Percentiles rank a stretch among this genome's conserved stretches.
phyloP scores from a whole-genome alignment of 1,284 basidiomycete species.

The Lignosus rhinocerotis region DNA sequence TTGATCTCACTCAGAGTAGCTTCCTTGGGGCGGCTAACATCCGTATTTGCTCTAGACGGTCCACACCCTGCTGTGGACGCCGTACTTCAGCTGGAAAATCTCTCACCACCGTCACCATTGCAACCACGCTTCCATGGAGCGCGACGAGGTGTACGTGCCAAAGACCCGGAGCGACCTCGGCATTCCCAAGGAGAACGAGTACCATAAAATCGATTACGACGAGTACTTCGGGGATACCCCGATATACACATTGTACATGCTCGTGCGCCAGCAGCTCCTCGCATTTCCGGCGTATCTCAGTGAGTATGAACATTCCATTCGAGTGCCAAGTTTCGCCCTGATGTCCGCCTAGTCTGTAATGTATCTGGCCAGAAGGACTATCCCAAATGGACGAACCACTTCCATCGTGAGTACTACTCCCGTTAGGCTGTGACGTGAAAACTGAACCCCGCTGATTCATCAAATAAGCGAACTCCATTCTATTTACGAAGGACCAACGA shows the following conservation, averaged over 20 bases:
- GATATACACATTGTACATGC: slow-evolving; percentile 54
- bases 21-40: slow-evolving; percentile 1
- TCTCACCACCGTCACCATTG: slow-evolving; percentile 42
- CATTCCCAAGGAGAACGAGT: slow-evolving; percentile 40
- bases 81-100: slow-evolving; percentile 42
- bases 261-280: slow-evolving; percentile 65
- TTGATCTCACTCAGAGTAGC: neutral
- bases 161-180: slow-evolving; percentile 54
- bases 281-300: slow-evolving; percentile 75
- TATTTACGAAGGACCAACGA: slow-evolving; percentile 53
- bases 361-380: slow-evolving; percentile 68
- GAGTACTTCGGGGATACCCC: slow-evolving; percentile 62
- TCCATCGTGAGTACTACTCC: slow-evolving; percentile 45
- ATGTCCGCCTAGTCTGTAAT: slow-evolving; percentile 46
- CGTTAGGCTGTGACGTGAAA: neutral
- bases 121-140: slow-evolving; percentile 45
- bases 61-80: slow-evolving; percentile 39
- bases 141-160: slow-evolving; percentile 64
- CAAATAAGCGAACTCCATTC: slow-evolving; percentile 48
- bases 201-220: slow-evolving; percentile 46
- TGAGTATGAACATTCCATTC: slow-evolving; percentile 26
- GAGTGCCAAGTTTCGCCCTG: neutral
- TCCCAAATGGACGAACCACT: slow-evolving; percentile 65
- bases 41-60: slow-evolving; percentile 21
- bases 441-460: neutral